These are phyloP conservation scores for Aspergillus costaricaensis DNA, from an alignment of 2,329 filamentous ascomycete species.

Conservation along the genomic window DNA sequence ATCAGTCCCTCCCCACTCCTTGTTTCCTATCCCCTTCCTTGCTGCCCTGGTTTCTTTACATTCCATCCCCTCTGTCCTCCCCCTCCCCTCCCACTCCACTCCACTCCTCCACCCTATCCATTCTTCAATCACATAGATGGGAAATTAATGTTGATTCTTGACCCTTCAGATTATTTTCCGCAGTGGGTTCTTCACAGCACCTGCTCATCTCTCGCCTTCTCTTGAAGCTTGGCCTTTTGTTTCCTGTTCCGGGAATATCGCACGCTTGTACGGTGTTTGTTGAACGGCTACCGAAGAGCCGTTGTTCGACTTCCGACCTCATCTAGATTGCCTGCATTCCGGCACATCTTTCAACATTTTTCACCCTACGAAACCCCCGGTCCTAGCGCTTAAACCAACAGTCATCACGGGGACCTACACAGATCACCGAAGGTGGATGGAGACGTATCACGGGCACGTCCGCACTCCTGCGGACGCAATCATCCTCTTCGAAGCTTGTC, in stretches of 20 bases:
- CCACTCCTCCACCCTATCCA: constrained; percentile 19
- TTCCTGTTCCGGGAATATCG: constrained; percentile 17
- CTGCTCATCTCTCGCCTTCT: neutral
- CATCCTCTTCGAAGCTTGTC: constrained; percentile 96
- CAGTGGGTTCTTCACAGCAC: neutral
- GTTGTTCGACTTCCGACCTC: neutral
- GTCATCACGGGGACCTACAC: constrained; percentile 21
- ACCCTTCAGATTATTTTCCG: neutral
- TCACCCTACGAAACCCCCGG: constrained; percentile 15
- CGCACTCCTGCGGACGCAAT: constrained; percentile 96
- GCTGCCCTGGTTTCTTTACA: constrained; percentile 12
- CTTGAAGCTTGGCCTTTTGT: neutral
- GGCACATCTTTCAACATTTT: constrained; percentile 16
- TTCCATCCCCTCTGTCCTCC: constrained; percentile 13
- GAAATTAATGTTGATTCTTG: constrained; percentile 16
- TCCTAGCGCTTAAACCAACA: constrained; percentile 24
- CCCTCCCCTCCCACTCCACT: constrained; percentile 7
- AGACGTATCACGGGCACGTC: constrained; percentile 94
- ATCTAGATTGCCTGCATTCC: neutral
- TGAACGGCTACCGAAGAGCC: neutral
- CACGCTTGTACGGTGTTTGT: neutral
- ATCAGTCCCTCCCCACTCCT: constrained; percentile 16
- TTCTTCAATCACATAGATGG: constrained; percentile 19
- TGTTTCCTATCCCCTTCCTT: constrained; percentile 14
- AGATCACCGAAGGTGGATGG: constrained; percentile 61